Conservation (phyloP, 2,329 filamentous ascomycete genomes). For the Cytospora mali region DNA sequence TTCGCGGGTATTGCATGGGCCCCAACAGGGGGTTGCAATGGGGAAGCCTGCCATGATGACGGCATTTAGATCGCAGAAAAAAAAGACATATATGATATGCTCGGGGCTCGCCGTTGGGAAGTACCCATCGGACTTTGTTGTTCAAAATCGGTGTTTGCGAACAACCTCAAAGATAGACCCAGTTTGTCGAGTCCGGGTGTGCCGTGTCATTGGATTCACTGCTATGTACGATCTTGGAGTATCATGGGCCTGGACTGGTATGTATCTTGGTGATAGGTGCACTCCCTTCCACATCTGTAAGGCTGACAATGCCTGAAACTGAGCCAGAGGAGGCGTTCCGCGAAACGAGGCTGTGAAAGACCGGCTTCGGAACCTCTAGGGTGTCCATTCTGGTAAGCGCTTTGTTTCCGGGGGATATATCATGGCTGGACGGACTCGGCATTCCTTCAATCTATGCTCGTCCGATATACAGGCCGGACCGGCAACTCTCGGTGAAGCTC, state of each 20-base stretch:
- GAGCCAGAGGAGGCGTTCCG: not conserved
- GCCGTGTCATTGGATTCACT: not conserved
- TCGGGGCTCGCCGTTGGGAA: not conserved
- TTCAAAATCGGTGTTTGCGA: not conserved
- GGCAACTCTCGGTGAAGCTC: conserved; percentile 10
- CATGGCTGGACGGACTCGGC: not conserved
- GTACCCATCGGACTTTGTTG: not conserved
- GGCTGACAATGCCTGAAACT: not conserved
- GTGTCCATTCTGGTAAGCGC: not conserved
- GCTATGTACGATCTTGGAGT: not conserved
- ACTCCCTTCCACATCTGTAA: not conserved
- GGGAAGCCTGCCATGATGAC: not conserved
- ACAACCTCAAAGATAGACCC: not conserved
- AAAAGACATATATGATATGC: not conserved
- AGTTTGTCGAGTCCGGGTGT: not conserved
- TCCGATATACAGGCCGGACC: conserved; percentile 13
- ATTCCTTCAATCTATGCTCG: not conserved
- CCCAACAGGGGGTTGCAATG: not conserved
- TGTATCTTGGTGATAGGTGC: not conserved
- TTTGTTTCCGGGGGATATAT: not conserved
- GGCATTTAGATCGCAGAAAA: not conserved
- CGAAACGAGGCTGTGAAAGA: not conserved
- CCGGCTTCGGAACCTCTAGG: conserved; percentile 15
- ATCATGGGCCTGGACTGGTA: not conserved
- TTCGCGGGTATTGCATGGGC: not conserved